These are phyloP conservation scores for Picea mariana DNA, from an alignment of 83 land plant genomes.

Conservation along the genomic window DNA sequence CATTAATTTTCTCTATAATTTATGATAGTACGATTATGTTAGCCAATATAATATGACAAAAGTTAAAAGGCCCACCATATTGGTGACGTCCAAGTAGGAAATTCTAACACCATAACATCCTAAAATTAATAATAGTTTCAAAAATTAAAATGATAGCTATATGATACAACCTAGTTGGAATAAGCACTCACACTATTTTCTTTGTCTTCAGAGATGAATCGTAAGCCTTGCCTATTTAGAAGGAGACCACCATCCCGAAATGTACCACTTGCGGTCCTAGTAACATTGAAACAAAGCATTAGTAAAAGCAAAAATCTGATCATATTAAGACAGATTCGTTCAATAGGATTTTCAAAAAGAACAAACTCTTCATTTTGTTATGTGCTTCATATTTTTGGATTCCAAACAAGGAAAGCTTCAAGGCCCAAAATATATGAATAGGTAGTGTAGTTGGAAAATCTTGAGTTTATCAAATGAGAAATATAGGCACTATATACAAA, in stretches of 20 bases:
- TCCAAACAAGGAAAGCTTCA: neutral
- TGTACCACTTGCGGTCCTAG: constrained; percentile 97
- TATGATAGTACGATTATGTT: neutral
- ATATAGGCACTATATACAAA: too few species aligned
- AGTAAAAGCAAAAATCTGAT: neutral
- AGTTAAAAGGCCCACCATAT: neutral
- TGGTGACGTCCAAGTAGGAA: neutral
- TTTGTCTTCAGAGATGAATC: constrained; percentile 68
- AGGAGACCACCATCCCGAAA: constrained; percentile 93
- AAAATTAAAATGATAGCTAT: too few species aligned
- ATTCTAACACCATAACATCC: too few species aligned
- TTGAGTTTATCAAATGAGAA: neutral
- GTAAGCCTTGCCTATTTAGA: constrained; percentile 80
- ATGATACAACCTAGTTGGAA: neutral
- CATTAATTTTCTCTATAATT: neutral
- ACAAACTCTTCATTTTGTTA: neutral
- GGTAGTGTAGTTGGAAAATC: neutral
- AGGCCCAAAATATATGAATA: neutral
- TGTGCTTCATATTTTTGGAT: neutral
- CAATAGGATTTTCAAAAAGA: neutral
- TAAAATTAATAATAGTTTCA: too few species aligned
- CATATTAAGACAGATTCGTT: neutral
- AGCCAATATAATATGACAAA: neutral
- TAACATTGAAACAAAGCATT: neutral
- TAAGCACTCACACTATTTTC: constrained; percentile 48